Conservation (phyloP, 2,329 filamentous ascomycete species). For the Fusarium dimerum region DNA sequence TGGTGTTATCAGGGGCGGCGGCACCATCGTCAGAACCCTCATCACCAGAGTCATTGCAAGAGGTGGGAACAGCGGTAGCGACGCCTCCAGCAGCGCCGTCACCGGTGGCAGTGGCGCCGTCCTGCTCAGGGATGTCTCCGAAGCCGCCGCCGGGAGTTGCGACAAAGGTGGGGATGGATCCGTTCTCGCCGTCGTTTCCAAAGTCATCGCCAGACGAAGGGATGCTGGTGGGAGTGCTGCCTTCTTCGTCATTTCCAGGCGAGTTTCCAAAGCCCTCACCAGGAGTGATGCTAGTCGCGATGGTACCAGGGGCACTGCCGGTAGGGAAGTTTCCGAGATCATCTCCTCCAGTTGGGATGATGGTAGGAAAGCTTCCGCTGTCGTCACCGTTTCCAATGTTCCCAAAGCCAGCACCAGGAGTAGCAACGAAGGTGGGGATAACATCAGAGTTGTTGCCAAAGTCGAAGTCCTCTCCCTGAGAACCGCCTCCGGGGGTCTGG, state of each 20-base stretch:
- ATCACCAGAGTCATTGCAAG: slow-evolving; percentile 2
- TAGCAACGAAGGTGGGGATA: slow-evolving; percentile 7
- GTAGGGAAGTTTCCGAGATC: no score
- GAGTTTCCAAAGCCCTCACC: neutral
- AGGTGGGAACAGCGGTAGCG: neutral
- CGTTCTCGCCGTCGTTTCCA: neutral
- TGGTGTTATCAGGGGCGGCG: neutral
- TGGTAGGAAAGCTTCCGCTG: neutral
- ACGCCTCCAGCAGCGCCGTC: neutral
- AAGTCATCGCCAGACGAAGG: neutral
- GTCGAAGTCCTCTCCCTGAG: no score
- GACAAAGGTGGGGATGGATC: slow-evolving; percentile 14
- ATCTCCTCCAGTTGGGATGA: no score
- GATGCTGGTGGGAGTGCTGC: no score
- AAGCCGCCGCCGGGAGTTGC: slow-evolving; percentile 16
- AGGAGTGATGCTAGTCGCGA: no score
- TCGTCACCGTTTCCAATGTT: neutral
- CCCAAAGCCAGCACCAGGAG: slow-evolving; percentile 1
- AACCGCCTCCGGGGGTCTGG: slow-evolving; percentile 5
- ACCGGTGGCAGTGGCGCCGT: neutral
- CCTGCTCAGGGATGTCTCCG: slow-evolving; percentile 4
- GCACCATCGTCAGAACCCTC: slow-evolving; percentile 1
- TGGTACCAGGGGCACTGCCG: no score
- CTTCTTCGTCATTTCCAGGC: neutral
- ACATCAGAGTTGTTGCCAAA: neutral